Evolutionary conservation across 1,139 yeast genomes (phyloP).

Genomic region (Citeromyces siamensis): DNA sequence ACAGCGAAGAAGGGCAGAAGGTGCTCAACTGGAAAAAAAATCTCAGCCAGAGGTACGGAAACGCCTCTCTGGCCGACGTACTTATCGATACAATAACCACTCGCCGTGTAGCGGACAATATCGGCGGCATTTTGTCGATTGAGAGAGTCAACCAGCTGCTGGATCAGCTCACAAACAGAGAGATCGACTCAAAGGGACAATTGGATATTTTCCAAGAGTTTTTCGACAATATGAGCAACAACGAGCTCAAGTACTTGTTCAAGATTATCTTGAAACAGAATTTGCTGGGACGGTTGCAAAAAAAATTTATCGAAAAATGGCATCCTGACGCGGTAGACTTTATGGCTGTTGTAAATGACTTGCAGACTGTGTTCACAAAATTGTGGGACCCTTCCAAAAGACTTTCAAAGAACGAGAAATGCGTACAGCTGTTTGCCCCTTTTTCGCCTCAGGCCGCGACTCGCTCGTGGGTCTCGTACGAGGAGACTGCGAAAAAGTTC

Average conservation of each 20-base stretch:
- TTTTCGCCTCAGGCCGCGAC: conserved; percentile 67
- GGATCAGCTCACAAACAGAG: conserved; percentile 32
- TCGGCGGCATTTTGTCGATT: conserved; percentile 29
- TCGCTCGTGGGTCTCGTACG: conserved; percentile 35
- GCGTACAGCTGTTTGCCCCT: conserved; percentile 36
- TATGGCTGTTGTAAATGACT: conserved; percentile 53
- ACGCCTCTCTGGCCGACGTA: conserved; percentile 12
- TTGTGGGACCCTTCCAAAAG: conserved; percentile 35
- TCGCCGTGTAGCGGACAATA: conserved; percentile 24
- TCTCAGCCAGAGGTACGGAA: conserved; percentile 20
- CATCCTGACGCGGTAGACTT: conserved; percentile 70
- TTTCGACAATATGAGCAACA: conserved; percentile 40
- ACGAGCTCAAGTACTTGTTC: conserved; percentile 61
- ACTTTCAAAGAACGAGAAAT: conserved; percentile 29
- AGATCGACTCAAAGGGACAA: conserved; percentile 18
- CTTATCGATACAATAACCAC: conserved; percentile 21
- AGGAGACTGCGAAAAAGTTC: conserved; percentile 31
- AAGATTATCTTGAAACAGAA: conserved; percentile 53
- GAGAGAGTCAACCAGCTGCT: conserved; percentile 44
- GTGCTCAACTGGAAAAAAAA: conserved; percentile 30
- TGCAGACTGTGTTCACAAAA: conserved; percentile 48
- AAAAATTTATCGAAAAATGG: conserved; percentile 51
- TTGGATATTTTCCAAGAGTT: conserved; percentile 31
- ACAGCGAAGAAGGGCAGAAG: conserved; percentile 34
- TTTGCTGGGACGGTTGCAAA: conserved; percentile 48